Evolutionary conservation across 345 rosid species (phyloP), one percentile per base, ranked within the genome.

Genomic region (Eucalyptus curtisii): DNA sequence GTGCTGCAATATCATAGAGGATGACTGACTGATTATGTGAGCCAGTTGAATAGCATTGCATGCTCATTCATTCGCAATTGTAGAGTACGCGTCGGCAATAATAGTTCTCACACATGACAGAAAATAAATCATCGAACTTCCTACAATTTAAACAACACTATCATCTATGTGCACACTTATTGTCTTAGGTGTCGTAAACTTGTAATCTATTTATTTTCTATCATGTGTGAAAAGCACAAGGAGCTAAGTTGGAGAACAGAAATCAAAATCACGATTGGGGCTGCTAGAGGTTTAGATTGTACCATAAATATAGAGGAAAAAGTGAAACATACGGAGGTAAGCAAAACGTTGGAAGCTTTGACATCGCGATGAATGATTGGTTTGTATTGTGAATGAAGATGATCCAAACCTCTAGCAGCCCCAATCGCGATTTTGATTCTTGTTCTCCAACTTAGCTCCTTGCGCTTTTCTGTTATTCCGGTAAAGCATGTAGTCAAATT

Each of bases 291-390:
- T 37, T 90, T 22, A 10, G 22, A 53, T 88, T 68, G 82, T 49
- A 31, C 68, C 86, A 33, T 5, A n/a, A 25, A 88, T 85, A 55
- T 47, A 85, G 40, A 85, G 57, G 25, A 52, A 48, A 27, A 48
- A 85, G 50, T 0, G 27, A 79, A 79, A 90, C 91, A 89, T 81
- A 91, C 91, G 7, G 81, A 49, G 86, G 94, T 94, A 27, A 93
- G 90, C 5, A 93, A 92, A 85, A 93, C 55, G 50, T 93, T 93
- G 48, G 95, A 92, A 27, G 94, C 76, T 88, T 94, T 94, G 57
- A 94, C 86, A 89, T 93, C 94, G 7, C 94, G 94, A 85, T 93
- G 94, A 86, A 94, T 93, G 79, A 94, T 86, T 3, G 91, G 92
- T 22, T 49, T 91, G 37, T 88, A 85, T 13, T 86, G 61, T 33